Evolutionary conservation across 495 filamentous ascomycete genomes (phyloP), one percentile per base, ranked within the genome.

Genomic region (Choiromyces venosus): DNA sequence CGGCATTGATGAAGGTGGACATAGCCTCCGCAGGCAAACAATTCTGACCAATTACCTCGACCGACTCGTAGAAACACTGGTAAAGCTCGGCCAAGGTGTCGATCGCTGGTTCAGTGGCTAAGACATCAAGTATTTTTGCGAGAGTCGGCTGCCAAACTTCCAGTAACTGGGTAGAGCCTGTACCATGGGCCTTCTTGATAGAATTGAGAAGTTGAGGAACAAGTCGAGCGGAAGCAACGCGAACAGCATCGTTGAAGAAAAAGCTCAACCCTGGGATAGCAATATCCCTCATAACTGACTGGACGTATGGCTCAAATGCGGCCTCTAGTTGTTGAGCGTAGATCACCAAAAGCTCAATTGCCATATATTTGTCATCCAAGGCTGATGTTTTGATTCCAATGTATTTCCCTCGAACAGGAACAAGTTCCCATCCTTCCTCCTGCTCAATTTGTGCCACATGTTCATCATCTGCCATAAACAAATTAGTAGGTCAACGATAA

Each of bases 21-120:
- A 98, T 93, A 81, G 96, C 90, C 64, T 89, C 85, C 66, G 85
- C 85, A 36, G 85, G 92, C 19, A 99, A 87, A 80, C 90, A 93
- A 76, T 91, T 87, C 83, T 91, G 90, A 71, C 93, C 94, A 73
- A 97, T 88, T 9, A 97, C 92, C 83, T 97, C 95, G 25, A 99
- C 92, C 9, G 92, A 97, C 83, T 99, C 96, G 82, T 99, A 99
- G 86, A 98, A 98, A 86, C 95, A 98, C 83, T 98, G 94, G 82
- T 97, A 99, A 92, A 99, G 97, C 84, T 98, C 96, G 16, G 96
- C 94, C 29, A 99, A 88, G 0, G 94, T 96, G 76, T 99, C 96
- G 65, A 99, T 92, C 0, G 93, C 93, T 10, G 96, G 94, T 83
- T 99, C 96, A 25, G 71, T 68, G 72, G 88, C 92, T n/a, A 99